phyloP scores from a whole-genome alignment of 2,329 filamentous ascomycete species.

The Penicillium sp. region DNA sequence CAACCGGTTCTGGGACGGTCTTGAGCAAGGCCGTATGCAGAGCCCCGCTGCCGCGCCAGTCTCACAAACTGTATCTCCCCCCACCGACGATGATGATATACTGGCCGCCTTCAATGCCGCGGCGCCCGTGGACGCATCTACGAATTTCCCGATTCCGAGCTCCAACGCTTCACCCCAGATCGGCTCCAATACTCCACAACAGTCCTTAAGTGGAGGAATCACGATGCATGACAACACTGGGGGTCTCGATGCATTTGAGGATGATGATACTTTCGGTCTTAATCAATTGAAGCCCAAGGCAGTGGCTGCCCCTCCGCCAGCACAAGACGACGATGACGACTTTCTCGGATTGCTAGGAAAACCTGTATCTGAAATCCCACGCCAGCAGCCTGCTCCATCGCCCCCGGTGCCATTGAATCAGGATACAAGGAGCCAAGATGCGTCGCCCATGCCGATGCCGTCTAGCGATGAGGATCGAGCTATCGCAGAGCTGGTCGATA shows the following conservation, averaged over 20 bases:
- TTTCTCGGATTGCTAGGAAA: conserved; percentile 58
- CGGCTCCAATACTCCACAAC: conserved; percentile 11
- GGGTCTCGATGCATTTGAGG: conserved; percentile 48
- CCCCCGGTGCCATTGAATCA: conserved; percentile 8
- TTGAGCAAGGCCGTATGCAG: conserved; percentile 54
- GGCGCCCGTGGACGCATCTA: conserved; percentile 56
- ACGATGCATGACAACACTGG: conserved; percentile 17
- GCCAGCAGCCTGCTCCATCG: conserved; percentile 27
- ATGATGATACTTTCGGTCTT: conserved; percentile 83
- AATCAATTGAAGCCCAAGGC: conserved; percentile 55
- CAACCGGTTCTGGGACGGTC: conserved; percentile 67
- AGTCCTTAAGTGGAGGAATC: conserved; percentile 12
- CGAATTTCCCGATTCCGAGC: conserved; percentile 51
- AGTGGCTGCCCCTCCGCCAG: conserved; percentile 46
- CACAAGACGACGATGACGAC: conserved; percentile 55
- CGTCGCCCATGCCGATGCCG: conserved; percentile 28
- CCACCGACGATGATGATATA: conserved; percentile 54
- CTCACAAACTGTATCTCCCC: conserved; percentile 45
- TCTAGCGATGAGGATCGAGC: conserved; percentile 64
- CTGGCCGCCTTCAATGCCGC: conserved; percentile 58
- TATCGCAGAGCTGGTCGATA: conserved; percentile 84
- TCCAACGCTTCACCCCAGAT: conserved; percentile 30
- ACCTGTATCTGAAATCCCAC: conserved; percentile 51
- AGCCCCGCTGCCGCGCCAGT: conserved; percentile 43
- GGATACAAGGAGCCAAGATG: conserved; percentile 13